Evolutionary conservation across 2,329 filamentous ascomycete species (phyloP).

Genomic region (Neofusicoccum ribis): DNA sequence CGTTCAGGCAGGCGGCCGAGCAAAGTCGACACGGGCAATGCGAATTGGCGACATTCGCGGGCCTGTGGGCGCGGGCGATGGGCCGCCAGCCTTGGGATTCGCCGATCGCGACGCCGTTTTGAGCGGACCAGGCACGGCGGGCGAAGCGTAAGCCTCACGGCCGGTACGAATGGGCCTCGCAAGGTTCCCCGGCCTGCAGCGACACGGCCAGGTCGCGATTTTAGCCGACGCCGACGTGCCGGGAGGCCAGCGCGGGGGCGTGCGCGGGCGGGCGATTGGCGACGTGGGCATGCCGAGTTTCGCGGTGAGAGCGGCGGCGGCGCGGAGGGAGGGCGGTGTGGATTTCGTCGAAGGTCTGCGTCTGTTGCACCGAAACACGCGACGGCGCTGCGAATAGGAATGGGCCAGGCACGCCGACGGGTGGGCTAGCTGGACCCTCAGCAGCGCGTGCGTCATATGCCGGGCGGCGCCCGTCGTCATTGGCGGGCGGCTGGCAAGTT

Average conservation of each 20-base stretch:
- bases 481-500: too few relatives aligned
- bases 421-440: too few relatives aligned
- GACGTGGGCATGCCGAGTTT: background rate
- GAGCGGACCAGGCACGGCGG: background rate
- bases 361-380: too few relatives aligned
- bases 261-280: background rate
- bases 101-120: background rate
- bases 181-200: background rate
- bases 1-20: background rate
- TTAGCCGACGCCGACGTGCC: background rate
- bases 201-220: background rate
- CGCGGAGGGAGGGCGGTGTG: background rate
- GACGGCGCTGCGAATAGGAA: too few relatives aligned
- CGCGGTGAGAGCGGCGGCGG: background rate
- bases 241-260: background rate
- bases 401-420: too few relatives aligned
- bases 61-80: background rate
- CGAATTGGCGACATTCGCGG: background rate
- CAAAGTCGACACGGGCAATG: background rate
- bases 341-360: background rate
- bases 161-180: background rate
- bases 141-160: slow-evolving; percentile 1
- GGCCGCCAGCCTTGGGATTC: background rate
- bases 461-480: too few relatives aligned
- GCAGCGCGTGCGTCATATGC: too few relatives aligned